phyloP scores from a whole-genome alignment of 1,139 yeast species.

The Pichia norvegensis region DNA sequence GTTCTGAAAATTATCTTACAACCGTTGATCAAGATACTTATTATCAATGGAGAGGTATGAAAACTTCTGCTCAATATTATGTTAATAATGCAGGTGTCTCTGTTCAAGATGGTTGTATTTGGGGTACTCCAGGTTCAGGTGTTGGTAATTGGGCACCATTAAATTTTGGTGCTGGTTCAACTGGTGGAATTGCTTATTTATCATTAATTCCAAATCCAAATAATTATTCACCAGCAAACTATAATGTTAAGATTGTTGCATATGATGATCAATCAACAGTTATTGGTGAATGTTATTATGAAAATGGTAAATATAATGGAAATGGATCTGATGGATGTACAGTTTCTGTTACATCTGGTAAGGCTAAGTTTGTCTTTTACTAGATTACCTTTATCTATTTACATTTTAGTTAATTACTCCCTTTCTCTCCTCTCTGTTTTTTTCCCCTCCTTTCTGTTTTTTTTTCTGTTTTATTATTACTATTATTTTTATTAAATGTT shows the following conservation, averaged over 20 bases:
- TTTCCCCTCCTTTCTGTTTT: background rate
- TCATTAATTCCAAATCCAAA: conserved; percentile 80
- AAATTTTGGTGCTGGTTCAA: conserved; percentile 66
- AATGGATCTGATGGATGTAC: conserved; percentile 70
- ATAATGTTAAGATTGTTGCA: conserved; percentile 62
- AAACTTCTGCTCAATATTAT: conserved; percentile 71
- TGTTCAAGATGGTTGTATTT: conserved; percentile 63
- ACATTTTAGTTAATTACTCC: background rate
- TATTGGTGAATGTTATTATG: conserved; percentile 57
- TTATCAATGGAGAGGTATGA: conserved; percentile 57
- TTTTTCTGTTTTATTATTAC: background rate
- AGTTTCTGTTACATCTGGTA: conserved; percentile 59
- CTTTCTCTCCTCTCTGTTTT: background rate
- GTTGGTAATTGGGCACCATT: conserved; percentile 84
- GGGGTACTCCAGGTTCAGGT: conserved; percentile 61
- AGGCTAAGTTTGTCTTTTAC: conserved; percentile 62
- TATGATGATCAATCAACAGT: conserved; percentile 42
- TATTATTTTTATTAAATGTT: too few relatives aligned
- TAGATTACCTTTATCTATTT: background rate
- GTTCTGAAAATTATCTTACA: conserved; percentile 49
- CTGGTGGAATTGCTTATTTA: conserved; percentile 54
- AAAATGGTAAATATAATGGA: conserved; percentile 55
- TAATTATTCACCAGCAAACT: conserved; percentile 55
- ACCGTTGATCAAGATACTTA: conserved; percentile 58
- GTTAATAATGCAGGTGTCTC: conserved; percentile 77